Evolutionary conservation across 805 yeast genomes (phyloP).

Genomic region (Lachancea meyersii): DNA sequence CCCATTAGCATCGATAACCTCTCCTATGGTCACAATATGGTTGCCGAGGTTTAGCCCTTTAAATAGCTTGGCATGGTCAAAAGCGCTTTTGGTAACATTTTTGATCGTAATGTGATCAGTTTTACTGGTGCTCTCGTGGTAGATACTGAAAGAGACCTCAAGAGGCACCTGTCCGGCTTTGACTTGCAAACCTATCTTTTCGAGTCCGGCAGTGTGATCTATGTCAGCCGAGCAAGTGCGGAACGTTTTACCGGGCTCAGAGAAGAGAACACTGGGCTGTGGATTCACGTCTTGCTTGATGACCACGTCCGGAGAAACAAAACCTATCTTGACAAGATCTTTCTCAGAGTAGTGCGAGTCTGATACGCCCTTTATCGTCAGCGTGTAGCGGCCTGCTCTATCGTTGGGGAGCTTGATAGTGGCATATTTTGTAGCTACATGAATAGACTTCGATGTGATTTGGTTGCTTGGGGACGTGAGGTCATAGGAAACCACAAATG

Average conservation of each 20-base stretch:
- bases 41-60: conserved; percentile 60
- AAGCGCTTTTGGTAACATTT: conserved; percentile 35
- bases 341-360: conserved; percentile 55
- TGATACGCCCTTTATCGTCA: conserved; percentile 53
- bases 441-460: conserved; percentile 34
- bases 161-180: conserved; percentile 56
- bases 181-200: conserved; percentile 50
- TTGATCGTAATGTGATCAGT: conserved; percentile 42
- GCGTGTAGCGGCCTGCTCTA: conserved; percentile 56
- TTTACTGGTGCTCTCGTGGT: conserved; percentile 54
- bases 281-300: conserved; percentile 50
- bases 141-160: conserved; percentile 48
- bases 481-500: conserved; percentile 67
- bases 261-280: conserved; percentile 56
- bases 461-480: conserved; percentile 52
- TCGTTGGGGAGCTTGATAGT: conserved; percentile 40
- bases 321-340: conserved; percentile 29
- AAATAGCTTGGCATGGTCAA: conserved; percentile 41
- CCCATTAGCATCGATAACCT: conserved; percentile 62
- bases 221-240: conserved; percentile 45
- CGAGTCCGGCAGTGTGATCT: conserved; percentile 31
- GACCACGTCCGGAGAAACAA: conserved; percentile 31
- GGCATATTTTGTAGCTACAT: conserved; percentile 48
- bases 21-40: conserved; percentile 52
- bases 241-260: conserved; percentile 40